Base-by-base conservation (phyloP, 768 basidiomycete genomes). In the Tricholoma flavovirens region DNA sequence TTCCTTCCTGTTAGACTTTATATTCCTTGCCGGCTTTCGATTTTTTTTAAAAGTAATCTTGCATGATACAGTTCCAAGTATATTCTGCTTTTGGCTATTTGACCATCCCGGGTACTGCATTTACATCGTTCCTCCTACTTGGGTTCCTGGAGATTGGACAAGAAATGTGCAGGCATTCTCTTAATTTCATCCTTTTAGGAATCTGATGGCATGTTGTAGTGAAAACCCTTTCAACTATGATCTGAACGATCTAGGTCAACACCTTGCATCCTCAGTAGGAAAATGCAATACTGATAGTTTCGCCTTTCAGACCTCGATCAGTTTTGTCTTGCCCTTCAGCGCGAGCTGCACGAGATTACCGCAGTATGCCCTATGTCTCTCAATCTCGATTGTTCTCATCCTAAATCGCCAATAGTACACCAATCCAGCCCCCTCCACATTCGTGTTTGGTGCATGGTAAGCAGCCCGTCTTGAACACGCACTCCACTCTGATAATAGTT, bases 201-300 rank as follows among this genome's bases (percentile, higher is more conserved):
- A 10, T 40, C 57, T 60, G 19, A 62, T 24, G 22, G 14, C 7
- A 32, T 56, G 17, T 50, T 32, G 6, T 19, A 84, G 83, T 61
- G 83, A 85, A 67, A 84, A 85, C 62, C 83, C 84, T 0, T 85
- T 86, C 76, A 79, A 81, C 62, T 86, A 85, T 62, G 84, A 86
- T 60, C 64, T 79, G 62, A 86, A 86, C 61, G 84, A 87, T 74
- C 75, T 86, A 30, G 82, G 79, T 81, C 60, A 52, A 75, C 66
- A 15, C 22, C 14, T 19, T 45, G 24, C 4, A 33, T 17, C 10
- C 43, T n/a, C 35, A n/a, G 14, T 11, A 14, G 30, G 29, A 21
- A 35, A 33, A 5, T 49, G 2, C 12, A 11, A 17, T 38, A 9
- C 35, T 56, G n/a, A 40, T 53, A 14, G 50, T 49, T 53, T 64